Conservation (phyloP, 495 filamentous ascomycete species). For the Daldinia loculata region DNA sequence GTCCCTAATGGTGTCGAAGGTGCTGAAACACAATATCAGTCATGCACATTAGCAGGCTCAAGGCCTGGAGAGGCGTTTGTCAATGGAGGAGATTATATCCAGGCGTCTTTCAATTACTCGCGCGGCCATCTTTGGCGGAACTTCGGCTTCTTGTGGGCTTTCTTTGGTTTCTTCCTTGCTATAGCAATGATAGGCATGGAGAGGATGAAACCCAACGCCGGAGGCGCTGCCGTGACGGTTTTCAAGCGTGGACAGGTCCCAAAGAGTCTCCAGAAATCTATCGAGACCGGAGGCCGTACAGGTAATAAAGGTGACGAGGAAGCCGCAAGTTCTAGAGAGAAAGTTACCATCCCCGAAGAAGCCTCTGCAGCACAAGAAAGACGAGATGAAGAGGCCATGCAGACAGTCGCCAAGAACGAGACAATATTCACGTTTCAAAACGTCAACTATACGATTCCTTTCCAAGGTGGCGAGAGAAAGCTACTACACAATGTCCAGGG, state of each 20-base stretch:
- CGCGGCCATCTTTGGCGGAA: slow-evolving; percentile 74
- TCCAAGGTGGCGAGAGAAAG: slow-evolving; percentile 64
- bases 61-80: slow-evolving; percentile 57
- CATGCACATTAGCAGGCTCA: slow-evolving; percentile 66
- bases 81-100: slow-evolving; percentile 61
- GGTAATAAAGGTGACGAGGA: slow-evolving; percentile 34
- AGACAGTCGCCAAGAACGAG: slow-evolving; percentile 38
- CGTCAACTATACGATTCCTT: slow-evolving; percentile 75
- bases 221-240: slow-evolving; percentile 73
- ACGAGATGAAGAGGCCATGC: slow-evolving; percentile 22
- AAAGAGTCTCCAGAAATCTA: slow-evolving; percentile 39
- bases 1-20: slow-evolving; percentile 52
- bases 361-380: slow-evolving; percentile 9
- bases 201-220: slow-evolving; percentile 73
- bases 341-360: slow-evolving; percentile 13
- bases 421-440: slow-evolving; percentile 74
- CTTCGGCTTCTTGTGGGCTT: slow-evolving; percentile 71
- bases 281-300: slow-evolving; percentile 38
- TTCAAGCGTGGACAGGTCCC: slow-evolving; percentile 53
- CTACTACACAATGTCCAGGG: slow-evolving; percentile 72
- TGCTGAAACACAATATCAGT: slow-evolving; percentile 55
- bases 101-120: slow-evolving; percentile 64
- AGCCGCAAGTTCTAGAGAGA: slow-evolving; percentile 27
- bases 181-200: slow-evolving; percentile 73
- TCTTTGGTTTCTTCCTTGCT: slow-evolving; percentile 69